Evolutionary conservation across 1,284 basidiomycete genomes (phyloP), one percentile per base, ranked within the genome.

Genomic region (Ceratobasidium papillatum): DNA sequence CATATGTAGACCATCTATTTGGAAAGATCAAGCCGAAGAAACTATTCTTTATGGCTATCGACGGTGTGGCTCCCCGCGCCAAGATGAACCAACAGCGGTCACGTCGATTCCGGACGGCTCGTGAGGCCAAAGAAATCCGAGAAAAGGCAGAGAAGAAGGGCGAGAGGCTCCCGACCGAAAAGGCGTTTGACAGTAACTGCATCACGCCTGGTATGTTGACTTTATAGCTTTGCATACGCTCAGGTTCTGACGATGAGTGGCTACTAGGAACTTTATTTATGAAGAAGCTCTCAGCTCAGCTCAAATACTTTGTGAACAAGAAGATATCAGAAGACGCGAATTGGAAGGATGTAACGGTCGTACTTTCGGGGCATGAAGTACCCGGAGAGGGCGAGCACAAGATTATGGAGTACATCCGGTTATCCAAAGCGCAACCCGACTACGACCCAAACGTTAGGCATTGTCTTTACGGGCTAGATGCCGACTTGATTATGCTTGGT

Each of bases 31-130:
- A 96, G 82, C 98, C 98, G 0, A 92, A 94, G 86, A 98, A 99
- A 81, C 85, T 96, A 5, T 96, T 96, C 81, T 98, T 97, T 84
- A 96, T 99, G 91, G 98, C 98, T 34, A 91, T 99, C 62, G 98
- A 99, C 82, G 98, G 98, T 76, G 96, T 99, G 17, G 98, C 98
- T 0, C 98, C 98, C 1, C 88, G 98, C 74, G 98, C 98, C 62
- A 99, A 99, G 88, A 99, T 99, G 98, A 99, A 99, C 82, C 97
- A 99, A 82, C 98, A 99, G 82, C 91, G 96, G 45, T 92, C 93
- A 80, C 87, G 98, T 68, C 90, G 98, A 71, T 99, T 99, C 85
- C 87, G 96, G 74, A 96, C 97, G 0, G 96, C 96, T 2, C 95
- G 94, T 82, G 97, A 99, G 82, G 94, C 93, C 19, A 92, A 89